Evolutionary conservation across 306 rosid genomes (phyloP).

Genomic region (Lathyrus aphaca): DNA sequence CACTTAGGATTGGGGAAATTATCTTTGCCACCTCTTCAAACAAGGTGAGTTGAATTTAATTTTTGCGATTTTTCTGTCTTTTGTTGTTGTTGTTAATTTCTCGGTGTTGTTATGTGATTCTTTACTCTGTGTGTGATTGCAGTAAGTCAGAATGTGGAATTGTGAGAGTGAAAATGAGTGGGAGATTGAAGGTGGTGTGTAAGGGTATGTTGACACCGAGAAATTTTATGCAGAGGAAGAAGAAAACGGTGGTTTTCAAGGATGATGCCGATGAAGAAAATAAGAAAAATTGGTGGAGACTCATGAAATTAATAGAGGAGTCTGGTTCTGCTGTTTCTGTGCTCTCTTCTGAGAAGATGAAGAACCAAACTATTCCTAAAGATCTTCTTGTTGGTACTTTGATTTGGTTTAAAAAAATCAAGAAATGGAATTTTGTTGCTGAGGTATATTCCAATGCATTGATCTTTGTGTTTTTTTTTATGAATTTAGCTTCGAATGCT

Average conservation of each 20-base stretch:
- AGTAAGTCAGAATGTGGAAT: slow-evolving; percentile 55
- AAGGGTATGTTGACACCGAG: slow-evolving; percentile 85
- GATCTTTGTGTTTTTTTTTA: slow-evolving; percentile 1
- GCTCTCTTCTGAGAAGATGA: slow-evolving; percentile 56
- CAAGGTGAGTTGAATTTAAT: slow-evolving; percentile 21
- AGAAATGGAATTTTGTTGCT: slow-evolving; percentile 78
- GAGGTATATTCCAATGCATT: slow-evolving; percentile 58
- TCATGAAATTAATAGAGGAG: slow-evolving; percentile 78
- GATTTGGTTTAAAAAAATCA: slow-evolving; percentile 82
- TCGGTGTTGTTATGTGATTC: background rate
- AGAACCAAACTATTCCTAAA: slow-evolving; percentile 58
- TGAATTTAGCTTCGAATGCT: background rate
- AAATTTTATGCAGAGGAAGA: slow-evolving; percentile 76
- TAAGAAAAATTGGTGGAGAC: slow-evolving; percentile 84
- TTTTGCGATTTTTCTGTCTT: too few species aligned
- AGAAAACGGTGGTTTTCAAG: slow-evolving; percentile 61
- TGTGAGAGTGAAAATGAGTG: slow-evolving; percentile 51
- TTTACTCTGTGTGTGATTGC: slow-evolving; percentile 20
- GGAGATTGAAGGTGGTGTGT: slow-evolving; percentile 60
- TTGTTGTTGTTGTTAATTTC: background rate
- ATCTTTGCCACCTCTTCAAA: slow-evolving; percentile 35
- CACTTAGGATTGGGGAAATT: slow-evolving; percentile 44
- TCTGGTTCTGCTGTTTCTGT: slow-evolving; percentile 79
- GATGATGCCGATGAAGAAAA: slow-evolving; percentile 79
- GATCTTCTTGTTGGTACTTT: slow-evolving; percentile 77